Base-by-base conservation (phyloP, 2,329 filamentous ascomycete species). In the Nannizzia gypsea region DNA sequence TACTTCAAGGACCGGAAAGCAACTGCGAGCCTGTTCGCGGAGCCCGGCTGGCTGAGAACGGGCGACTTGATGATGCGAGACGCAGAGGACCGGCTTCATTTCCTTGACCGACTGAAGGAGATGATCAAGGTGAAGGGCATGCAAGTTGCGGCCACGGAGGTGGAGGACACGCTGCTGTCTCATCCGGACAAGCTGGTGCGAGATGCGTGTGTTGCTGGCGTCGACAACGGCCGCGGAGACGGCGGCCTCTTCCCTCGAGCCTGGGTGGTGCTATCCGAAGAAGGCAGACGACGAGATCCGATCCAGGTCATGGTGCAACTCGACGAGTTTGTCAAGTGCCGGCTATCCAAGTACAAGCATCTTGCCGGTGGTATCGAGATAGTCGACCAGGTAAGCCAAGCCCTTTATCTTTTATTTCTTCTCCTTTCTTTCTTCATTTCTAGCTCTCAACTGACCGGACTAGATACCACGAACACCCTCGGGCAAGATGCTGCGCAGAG, bases 111-210 rank as follows among this genome's bases (percentile, higher is more conserved):
- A 0, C 81, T 86, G 68, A 87, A 87, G 72, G 83, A 86, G 69
- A 80, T 86, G 76, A 83, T 86, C 70, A 86, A 86, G 67, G 83
- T 86, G 8, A 85, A 85, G 63, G 83, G 83, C 6, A 60, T 65
- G 44, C 79, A 78, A 3, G 81, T 85, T 6, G 81, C 83, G 5
- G 83, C 84, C 0, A 83, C 83, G 0, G 84, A 86, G 66, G 73
- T 87, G 0, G 83, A 87, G 66, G 82, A 85, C 63, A 66, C 82
- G 1, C 69, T 86, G n/a, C 75, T 85, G 0, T 79, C 82, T 0
- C 81, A 86, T 62, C 66, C 71, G 0, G 75, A 74, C 17, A 34
- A 40, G 26, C 61, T 62, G 22, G 55, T 59, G 11, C 59, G 40
- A 31, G 61, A 62, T 56, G 59, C 61, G 9, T 60, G 59, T 59